Percentiles rank a stretch among this genome's conserved stretches.
Evolutionary conservation across 805 yeast species (phyloP).

Genomic region (Monosporozyma servazzii): DNA sequence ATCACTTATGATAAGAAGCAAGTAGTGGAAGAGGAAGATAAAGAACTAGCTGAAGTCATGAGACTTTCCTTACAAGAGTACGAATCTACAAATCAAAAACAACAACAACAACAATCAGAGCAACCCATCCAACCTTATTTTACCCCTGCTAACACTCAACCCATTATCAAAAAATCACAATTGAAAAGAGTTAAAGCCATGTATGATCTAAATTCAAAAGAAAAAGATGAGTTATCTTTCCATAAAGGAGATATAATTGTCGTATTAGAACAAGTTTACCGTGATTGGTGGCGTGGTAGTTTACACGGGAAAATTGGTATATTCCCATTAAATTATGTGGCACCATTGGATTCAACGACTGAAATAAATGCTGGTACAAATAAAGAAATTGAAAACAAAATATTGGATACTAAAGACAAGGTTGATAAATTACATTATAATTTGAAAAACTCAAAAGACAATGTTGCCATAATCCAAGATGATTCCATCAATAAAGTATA

Average conservation of each 20-base stretch:
- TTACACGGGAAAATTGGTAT: conserved; percentile 74
- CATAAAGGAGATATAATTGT: conserved; percentile 79
- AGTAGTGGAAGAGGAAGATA: conserved; percentile 61
- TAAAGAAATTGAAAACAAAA: conserved; percentile 38
- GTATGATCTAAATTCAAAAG: conserved; percentile 69
- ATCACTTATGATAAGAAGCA: conserved; percentile 35
- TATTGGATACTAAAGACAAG: conserved; percentile 47
- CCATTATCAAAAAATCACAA: background rate
- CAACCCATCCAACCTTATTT: conserved; percentile 2
- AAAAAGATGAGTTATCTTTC: conserved; percentile 82
- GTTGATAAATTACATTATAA: conserved; percentile 51
- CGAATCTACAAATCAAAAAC: conserved; percentile 27
- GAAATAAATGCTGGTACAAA: background rate
- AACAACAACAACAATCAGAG: conserved; percentile 10
- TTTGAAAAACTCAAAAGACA: conserved; percentile 23
- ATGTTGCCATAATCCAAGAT: conserved; percentile 36
- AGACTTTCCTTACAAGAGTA: conserved; percentile 61
- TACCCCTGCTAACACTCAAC: conserved; percentile 2
- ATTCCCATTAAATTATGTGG: conserved; percentile 86
- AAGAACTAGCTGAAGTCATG: conserved; percentile 67
- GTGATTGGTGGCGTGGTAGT: conserved; percentile 95
- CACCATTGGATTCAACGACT: conserved; percentile 63
- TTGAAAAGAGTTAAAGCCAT: conserved; percentile 69
- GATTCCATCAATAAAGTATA: conserved; percentile 68
- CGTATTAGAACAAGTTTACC: conserved; percentile 77